Percentiles rank a stretch among this genome's conserved stretches.
Evolutionary conservation across 257 asterid genomes (phyloP).

Genomic region (Nicotiana noctiflora): DNA sequence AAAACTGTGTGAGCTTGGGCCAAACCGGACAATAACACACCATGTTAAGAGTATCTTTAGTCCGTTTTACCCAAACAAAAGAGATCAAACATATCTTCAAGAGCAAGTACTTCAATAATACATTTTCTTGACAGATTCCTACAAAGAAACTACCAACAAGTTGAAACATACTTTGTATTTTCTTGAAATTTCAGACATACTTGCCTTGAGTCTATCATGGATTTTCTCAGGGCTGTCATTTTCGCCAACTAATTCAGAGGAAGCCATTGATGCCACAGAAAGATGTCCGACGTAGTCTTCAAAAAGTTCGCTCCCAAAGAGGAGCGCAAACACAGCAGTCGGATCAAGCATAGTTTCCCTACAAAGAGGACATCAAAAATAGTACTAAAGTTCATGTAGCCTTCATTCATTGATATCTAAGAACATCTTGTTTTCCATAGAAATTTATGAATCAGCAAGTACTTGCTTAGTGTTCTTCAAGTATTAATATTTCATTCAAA

Average conservation of each 20-base stretch:
- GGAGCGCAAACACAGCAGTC: slow-evolving; percentile 85
- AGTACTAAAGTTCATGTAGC: not conserved
- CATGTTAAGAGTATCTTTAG: too few species aligned
- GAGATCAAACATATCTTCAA: not conserved
- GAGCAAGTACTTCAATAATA: not conserved
- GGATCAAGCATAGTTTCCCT: slow-evolving; percentile 94
- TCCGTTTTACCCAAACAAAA: not conserved
- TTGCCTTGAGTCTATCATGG: slow-evolving; percentile 67
- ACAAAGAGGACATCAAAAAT: not conserved
- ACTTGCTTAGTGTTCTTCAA: too few species aligned
- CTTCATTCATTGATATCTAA: not conserved
- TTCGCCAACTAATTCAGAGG: slow-evolving; percentile 52
- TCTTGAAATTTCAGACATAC: not conserved
- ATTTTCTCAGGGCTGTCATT: slow-evolving; percentile 50
- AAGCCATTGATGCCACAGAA: slow-evolving; percentile 85
- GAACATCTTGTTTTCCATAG: not conserved
- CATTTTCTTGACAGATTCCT: not conserved
- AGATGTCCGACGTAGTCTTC: slow-evolving; percentile 85
- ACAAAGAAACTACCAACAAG: not conserved
- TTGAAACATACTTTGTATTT: not conserved
- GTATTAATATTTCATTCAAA: too few species aligned
- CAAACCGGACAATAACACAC: too few species aligned
- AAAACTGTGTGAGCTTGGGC: too few species aligned
- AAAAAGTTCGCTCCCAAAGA: slow-evolving; percentile 88
- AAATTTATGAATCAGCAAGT: not conserved